Evolutionary conservation across 192 early-diverging fungal species (phyloP).

Genomic region (Rhizophlyctis rosea): DNA sequence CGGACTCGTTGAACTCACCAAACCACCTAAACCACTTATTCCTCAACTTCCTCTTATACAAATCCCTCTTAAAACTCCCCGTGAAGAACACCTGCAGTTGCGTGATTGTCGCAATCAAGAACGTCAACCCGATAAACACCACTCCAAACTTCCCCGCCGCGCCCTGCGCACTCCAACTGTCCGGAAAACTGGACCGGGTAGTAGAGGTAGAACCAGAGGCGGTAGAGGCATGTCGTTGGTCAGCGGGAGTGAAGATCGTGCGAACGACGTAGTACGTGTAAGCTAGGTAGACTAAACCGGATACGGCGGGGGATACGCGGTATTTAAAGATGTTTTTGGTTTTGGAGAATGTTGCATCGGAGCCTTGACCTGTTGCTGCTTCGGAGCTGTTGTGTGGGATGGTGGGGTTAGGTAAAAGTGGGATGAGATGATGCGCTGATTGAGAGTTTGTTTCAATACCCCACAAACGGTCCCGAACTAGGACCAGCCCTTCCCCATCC

Average conservation of each 20-base stretch:
- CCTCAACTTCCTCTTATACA: conserved; percentile 13
- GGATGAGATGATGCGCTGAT: no score
- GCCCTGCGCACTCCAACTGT: conserved; percentile 28
- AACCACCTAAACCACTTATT: conserved; percentile 5
- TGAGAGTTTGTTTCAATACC: no score
- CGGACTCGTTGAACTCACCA: no score
- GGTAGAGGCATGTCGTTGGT: conserved; percentile 9
- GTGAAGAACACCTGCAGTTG: conserved; percentile 32
- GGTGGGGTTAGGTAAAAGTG: no score
- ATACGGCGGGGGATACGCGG: conserved; percentile 40
- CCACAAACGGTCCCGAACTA: no score
- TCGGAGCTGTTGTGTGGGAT: conserved; percentile 23
- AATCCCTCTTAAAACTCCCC: conserved; percentile 22
- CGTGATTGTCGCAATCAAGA: conserved; percentile 39
- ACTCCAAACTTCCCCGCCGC: conserved; percentile 29
- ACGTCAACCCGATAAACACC: conserved; percentile 32
- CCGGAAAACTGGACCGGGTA: conserved; percentile 33
- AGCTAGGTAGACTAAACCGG: conserved; percentile 39
- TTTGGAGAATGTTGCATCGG: conserved; percentile 30
- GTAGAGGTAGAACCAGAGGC: conserved; percentile 16
- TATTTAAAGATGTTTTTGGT: conserved; percentile 44
- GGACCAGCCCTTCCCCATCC: no score
- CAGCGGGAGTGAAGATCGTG: conserved; percentile 17
- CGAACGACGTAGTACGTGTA: conserved; percentile 36
- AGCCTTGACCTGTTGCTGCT: conserved; percentile 40